phyloP scores from a whole-genome alignment of 2,329 filamentous ascomycete genomes.

The Ophiostoma novo-ulmi region DNA sequence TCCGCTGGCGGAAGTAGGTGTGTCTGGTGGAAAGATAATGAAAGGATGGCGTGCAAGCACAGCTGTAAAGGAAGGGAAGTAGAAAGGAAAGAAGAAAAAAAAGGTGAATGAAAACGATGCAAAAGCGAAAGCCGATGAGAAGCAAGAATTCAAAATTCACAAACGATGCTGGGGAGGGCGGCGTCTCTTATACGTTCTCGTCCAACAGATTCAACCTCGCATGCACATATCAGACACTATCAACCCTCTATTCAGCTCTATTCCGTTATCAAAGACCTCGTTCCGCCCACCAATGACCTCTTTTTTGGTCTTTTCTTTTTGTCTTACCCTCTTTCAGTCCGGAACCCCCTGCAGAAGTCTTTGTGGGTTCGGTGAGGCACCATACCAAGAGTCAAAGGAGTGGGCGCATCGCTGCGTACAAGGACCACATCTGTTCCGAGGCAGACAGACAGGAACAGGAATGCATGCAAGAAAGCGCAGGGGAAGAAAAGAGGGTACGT shows the following conservation, averaged over 20 bases:
- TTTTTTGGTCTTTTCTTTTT: neutral
- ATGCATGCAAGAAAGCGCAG: neutral
- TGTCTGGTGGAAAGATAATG: slow-evolving; percentile 5
- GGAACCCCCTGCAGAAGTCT: slow-evolving; percentile 7
- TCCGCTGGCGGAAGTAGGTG: slow-evolving; percentile 13
- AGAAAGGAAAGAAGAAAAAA: neutral
- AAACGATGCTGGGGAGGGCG: neutral
- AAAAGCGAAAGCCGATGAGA: slow-evolving; percentile 15
- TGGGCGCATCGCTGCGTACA: neutral
- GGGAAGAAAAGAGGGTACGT: neutral
- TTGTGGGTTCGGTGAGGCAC: slow-evolving; percentile 10
- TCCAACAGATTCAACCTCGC: neutral
- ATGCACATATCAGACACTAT: neutral
- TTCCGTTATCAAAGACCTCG: neutral
- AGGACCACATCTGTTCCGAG: neutral
- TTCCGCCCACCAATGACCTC: neutral
- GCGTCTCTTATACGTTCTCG: slow-evolving; percentile 10
- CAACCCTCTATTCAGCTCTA: neutral
- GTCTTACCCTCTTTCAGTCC: slow-evolving; percentile 9
- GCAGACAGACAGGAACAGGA: neutral
- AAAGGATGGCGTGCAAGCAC: slow-evolving; percentile 14
- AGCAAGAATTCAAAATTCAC: neutral
- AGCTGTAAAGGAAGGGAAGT: neutral
- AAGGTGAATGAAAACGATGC: slow-evolving; percentile 3
- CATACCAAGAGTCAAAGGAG: slow-evolving; percentile 3